Evolutionary conservation across 2,329 filamentous ascomycete genomes (phyloP), one percentile per base, ranked within the genome.

Genomic region (Colletotrichum sublineola): DNA sequence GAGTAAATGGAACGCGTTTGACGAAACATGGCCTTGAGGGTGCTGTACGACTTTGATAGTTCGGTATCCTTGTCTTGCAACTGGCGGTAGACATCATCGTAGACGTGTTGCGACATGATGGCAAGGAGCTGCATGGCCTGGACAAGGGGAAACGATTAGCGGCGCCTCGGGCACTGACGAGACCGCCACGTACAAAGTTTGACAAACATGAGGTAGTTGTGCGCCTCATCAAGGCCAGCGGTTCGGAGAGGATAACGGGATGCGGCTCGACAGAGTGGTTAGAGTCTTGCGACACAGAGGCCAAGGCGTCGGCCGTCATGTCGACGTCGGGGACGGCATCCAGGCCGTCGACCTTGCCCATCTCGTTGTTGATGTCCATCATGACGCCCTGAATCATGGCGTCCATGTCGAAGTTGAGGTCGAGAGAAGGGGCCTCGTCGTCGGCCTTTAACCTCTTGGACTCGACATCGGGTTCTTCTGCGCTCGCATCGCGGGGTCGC

Each of bases 91-190:
- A 79, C 77, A 46, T 82, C 81, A 58, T 84, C 79, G 68, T 82
- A 79, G 2, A 81, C 79, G 57, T 79, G 76, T 63, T 83, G 81
- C 40, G 81, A 80, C 57, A 84, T 74, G 12, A 83, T 76, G 56
- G 83, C 78, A 57, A 84, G 78, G 38, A 82, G 75, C n/a, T 82
- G 82, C 42, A 84, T 76, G 50, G 81, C 80, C 82, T 84, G 73
- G n/a, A 46, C 20, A 24, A 2, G 53, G 50, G 42, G 38, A 4
- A 33, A 62, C 29, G 50, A 38, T 74, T 72, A 58, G 74, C 73
- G 61, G 68, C 68, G 48, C 74, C 64, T 56, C 61, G 40, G 46
- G 55, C 52, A 63, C 61, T 74, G 56, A 69, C 64, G 58, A 72
- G 65, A 63, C 57, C 69, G 58, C 52, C 65, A 79, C 83, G 73